Conservation (phyloP, 2,329 filamentous ascomycete genomes). For the Ophiobolus disseminans region DNA sequence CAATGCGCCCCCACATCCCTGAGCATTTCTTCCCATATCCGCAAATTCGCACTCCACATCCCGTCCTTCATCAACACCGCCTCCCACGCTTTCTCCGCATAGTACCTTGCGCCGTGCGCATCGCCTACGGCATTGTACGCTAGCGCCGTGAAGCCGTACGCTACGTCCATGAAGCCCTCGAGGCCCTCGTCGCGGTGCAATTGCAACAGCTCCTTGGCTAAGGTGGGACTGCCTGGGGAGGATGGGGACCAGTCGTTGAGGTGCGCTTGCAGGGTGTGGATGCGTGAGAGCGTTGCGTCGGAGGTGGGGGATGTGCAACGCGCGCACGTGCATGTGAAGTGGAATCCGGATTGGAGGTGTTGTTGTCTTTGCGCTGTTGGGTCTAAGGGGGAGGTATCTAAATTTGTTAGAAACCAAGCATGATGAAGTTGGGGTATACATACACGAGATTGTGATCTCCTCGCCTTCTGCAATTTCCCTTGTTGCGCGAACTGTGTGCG, state of each 20-base stretch:
- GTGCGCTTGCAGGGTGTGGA: conserved; percentile 38
- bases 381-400: conserved; percentile 49
- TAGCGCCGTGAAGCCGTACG: conserved; percentile 51
- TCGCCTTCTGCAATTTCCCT: conserved; percentile 44
- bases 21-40: conserved; percentile 42
- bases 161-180: conserved; percentile 49
- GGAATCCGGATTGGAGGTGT: conserved; percentile 44
- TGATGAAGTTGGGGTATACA: background rate
- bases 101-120: conserved; percentile 32
- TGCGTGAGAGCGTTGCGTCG: conserved; percentile 40
- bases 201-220: conserved; percentile 43
- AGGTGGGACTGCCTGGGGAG: conserved; percentile 22
- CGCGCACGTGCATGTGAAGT: conserved; percentile 51
- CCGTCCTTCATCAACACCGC: conserved; percentile 50
- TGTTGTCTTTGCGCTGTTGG: conserved; percentile 35
- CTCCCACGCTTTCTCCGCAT: conserved; percentile 46
- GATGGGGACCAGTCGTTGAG: conserved; percentile 40
- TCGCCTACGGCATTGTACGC: conserved; percentile 48
- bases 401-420: background rate
- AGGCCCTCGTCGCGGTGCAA: conserved; percentile 49
- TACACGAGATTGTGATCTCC: conserved; percentile 54
- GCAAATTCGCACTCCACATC: conserved; percentile 35
- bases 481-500: conserved; percentile 51
- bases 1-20: conserved; percentile 42
- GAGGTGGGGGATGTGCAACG: conserved; percentile 43